Percentiles rank a stretch among this genome's conserved stretches.
phyloP scores from a whole-genome alignment of 2,329 filamentous ascomycete genomes.

The Albophoma yamanashiensis region DNA sequence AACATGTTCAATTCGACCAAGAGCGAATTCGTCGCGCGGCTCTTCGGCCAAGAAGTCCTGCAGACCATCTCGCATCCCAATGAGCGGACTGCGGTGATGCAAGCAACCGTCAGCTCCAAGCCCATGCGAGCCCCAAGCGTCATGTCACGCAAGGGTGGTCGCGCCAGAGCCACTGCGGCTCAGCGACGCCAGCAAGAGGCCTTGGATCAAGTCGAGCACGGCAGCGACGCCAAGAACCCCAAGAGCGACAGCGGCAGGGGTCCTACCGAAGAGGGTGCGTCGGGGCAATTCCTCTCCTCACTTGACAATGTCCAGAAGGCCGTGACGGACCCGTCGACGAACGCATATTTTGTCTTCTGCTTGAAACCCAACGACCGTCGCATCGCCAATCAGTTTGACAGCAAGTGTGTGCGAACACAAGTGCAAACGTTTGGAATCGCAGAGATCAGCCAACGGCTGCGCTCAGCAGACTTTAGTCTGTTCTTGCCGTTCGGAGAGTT shows the following conservation, averaged over 20 bases:
- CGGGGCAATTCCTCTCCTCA: conserved; percentile 82
- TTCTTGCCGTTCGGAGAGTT: conserved; percentile 97
- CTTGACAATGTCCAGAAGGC: conserved; percentile 87
- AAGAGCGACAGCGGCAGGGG: conserved; percentile 19
- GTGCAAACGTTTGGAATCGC: conserved; percentile 93
- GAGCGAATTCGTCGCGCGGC: conserved; percentile 76
- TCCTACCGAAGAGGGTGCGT: conserved; percentile 66
- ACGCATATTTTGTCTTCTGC: conserved; percentile 94
- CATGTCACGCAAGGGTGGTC: conserved; percentile 64
- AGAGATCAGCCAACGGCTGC: conserved; percentile 87
- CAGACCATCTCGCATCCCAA: conserved; percentile 90
- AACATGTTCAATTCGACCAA: conserved; percentile 84
- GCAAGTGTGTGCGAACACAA: conserved; percentile 92
- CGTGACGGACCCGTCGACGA: conserved; percentile 70
- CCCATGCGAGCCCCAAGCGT: conserved; percentile 88
- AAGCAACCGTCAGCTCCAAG: conserved; percentile 93
- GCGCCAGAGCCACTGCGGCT: conserved; percentile 22
- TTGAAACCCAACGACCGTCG: conserved; percentile 93
- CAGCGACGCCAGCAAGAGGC: conserved; percentile 30
- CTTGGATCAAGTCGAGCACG: conserved; percentile 34
- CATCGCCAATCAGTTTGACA: conserved; percentile 98
- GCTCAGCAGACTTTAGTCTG: conserved; percentile 88
- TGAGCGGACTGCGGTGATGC: conserved; percentile 83
- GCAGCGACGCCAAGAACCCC: conserved; percentile 35
- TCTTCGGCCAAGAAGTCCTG: conserved; percentile 93